These are phyloP conservation scores for Apiotrichum mycotoxinovorans DNA, from an alignment of 1,284 basidiomycete genomes.

Conservation along the genomic window DNA sequence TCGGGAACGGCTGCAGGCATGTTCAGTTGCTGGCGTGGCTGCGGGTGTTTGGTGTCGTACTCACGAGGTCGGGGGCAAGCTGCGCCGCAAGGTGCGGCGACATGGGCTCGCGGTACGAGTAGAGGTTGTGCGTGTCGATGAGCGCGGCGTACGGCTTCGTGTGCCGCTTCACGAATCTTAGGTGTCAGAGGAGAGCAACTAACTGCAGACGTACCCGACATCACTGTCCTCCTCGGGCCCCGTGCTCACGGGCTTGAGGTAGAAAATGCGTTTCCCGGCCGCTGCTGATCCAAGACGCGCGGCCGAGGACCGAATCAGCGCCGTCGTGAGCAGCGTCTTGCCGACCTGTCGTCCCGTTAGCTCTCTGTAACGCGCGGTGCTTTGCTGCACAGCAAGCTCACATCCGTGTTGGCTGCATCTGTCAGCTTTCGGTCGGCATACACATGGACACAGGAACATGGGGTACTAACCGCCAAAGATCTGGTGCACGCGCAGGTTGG, in stretches of 20 bases:
- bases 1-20: slow-evolving; percentile 36
- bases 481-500: slow-evolving; percentile 77
- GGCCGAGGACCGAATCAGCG: slow-evolving; percentile 71
- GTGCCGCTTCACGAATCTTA: slow-evolving; percentile 67
- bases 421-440: not conserved
- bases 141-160: slow-evolving; percentile 51
- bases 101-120: slow-evolving; percentile 80
- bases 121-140: slow-evolving; percentile 70
- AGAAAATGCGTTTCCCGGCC: slow-evolving; percentile 58
- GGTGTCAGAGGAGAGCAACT: slow-evolving; percentile 2
- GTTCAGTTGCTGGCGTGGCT: not conserved
- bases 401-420: slow-evolving; percentile 66
- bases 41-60: slow-evolving; percentile 6
- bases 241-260: slow-evolving; percentile 88
- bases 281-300: slow-evolving; percentile 21
- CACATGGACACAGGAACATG: not conserved
- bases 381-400: not conserved
- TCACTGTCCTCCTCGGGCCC: slow-evolving; percentile 76
- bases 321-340: slow-evolving; percentile 83
- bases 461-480: slow-evolving; percentile 65
- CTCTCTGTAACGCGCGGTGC: slow-evolving; percentile 13
- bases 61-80: slow-evolving; percentile 55
- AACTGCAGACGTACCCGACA: slow-evolving; percentile 59
- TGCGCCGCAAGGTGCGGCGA: slow-evolving; percentile 86
- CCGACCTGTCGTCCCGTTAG: slow-evolving; percentile 60